Base-by-base conservation (phyloP, 2,329 filamentous ascomycete species). In the Exserohilum rostratum region DNA sequence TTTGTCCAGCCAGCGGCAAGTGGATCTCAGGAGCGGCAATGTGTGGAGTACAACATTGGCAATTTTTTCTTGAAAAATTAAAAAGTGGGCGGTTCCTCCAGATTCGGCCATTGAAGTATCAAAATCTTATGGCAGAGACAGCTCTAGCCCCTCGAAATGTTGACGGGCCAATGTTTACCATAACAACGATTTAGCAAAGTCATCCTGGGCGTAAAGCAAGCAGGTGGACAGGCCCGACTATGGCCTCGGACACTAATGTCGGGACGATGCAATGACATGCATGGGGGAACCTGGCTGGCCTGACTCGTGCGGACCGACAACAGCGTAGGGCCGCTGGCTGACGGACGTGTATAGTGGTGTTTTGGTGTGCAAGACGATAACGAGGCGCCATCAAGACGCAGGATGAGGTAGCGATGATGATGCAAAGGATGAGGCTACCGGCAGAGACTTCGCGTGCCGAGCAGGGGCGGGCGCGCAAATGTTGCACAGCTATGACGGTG, bases 401-500 rank as follows among this genome's bases (percentile, higher is more conserved):
- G 34, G 15, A 27, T 43, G 39, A 22, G 34, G 3, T 12, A 13
- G 43, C 27, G 10, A 2, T 46, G 20, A 35, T 25, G n/a, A 13
- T 22, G 31, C 18, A 6, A 35, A 6, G 31, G 5, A 27, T 43
- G 29, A 25, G 25, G 29, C 39, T 6, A 6, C n/a, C n/a, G 10
- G 29, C 20, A 35, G 20, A 27, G 9, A 34, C 3, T 45, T 27
- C 15, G 9, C 11, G 18, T 22, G 22, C 29, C 17, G 7, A 15
- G 30, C 34, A 34, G 52, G 47, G 48, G 10, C 35, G 35, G 7
- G 25, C 29, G 49, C 17, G n/a, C n/a, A n/a, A 40, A 27, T 40
- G 51, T 39, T 37, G 43, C 52, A 17, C 39, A 46, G 53, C 31
- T 55, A 55, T 55, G 53, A 55, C 53, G 53, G 44, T 39, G 22